Conservation (phyloP, 2,329 filamentous ascomycete species). For the Aureobasidium mangrovei region DNA sequence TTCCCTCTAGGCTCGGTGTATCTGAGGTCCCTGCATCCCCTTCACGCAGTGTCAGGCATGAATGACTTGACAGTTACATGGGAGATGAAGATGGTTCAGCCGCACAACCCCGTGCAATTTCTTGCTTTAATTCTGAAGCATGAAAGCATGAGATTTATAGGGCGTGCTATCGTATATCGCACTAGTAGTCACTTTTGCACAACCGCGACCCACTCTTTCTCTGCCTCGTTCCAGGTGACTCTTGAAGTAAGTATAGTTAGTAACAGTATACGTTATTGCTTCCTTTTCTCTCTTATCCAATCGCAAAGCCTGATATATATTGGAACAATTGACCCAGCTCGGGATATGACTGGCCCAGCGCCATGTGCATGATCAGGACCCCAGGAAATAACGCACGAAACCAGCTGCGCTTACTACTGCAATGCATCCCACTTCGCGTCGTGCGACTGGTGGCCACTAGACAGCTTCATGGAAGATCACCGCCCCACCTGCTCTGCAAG, state of each 20-base stretch:
- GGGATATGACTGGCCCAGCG: neutral
- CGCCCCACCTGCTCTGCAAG: constrained; percentile 6
- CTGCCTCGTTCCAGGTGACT: neutral
- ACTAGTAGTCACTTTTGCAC: neutral
- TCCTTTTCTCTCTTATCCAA: neutral
- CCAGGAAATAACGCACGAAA: constrained; percentile 6
- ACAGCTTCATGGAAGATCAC: neutral
- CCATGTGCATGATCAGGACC: constrained; percentile 2
- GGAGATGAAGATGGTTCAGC: neutral
- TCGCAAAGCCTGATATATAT: neutral
- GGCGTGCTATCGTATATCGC: neutral
- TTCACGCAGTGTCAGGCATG: neutral
- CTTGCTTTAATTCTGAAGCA: neutral
- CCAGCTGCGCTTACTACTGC: constrained; percentile 1
- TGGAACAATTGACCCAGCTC: neutral
- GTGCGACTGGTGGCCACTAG: neutral
- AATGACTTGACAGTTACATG: neutral
- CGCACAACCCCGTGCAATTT: neutral
- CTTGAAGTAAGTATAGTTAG: neutral
- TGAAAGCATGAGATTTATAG: neutral
- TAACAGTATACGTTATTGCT: neutral
- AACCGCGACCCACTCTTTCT: neutral
- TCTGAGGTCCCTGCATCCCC: neutral
- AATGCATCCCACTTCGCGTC: constrained; percentile 13
- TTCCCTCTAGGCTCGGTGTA: neutral